phyloP scores from a whole-genome alignment of 257 asterid species.

The Solanum etuberosum region DNA sequence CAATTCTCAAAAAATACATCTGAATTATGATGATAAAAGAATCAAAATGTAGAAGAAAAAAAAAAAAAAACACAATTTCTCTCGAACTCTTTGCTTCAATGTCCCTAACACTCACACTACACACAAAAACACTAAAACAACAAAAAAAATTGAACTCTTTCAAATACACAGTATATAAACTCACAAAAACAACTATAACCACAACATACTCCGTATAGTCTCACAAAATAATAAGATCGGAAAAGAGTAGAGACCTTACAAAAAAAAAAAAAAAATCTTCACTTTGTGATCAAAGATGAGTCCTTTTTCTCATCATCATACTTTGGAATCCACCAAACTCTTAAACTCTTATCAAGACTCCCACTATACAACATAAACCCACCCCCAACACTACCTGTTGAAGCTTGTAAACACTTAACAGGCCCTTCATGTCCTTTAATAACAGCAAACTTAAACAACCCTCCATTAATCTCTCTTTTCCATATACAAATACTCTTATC shows the following conservation, averaged over 20 bases:
- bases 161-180: neutral
- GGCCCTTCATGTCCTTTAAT: slow-evolving; percentile 73
- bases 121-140: neutral
- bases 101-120: neutral
- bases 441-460: slow-evolving; percentile 30
- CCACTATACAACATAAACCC: slow-evolving; percentile 83
- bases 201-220: too few relatives aligned
- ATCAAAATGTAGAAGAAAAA: neutral
- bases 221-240: neutral
- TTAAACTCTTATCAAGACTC: slow-evolving; percentile 56
- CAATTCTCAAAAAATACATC: neutral
- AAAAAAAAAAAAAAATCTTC: neutral
- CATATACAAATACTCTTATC: slow-evolving; percentile 55
- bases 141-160: neutral
- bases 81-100: neutral
- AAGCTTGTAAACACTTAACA: slow-evolving; percentile 68
- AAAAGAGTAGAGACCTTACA: too few relatives aligned
- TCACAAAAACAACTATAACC: neutral
- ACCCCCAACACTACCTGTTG: slow-evolving; percentile 41
- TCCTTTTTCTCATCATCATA: neutral
- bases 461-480: slow-evolving; percentile 44
- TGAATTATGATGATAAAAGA: neutral
- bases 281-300: neutral
- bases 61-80: neutral
- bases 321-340: slow-evolving; percentile 86